These are phyloP conservation scores for Massarina eburnea DNA, from an alignment of 2,329 filamentous ascomycete species.

Conservation along the genomic window DNA sequence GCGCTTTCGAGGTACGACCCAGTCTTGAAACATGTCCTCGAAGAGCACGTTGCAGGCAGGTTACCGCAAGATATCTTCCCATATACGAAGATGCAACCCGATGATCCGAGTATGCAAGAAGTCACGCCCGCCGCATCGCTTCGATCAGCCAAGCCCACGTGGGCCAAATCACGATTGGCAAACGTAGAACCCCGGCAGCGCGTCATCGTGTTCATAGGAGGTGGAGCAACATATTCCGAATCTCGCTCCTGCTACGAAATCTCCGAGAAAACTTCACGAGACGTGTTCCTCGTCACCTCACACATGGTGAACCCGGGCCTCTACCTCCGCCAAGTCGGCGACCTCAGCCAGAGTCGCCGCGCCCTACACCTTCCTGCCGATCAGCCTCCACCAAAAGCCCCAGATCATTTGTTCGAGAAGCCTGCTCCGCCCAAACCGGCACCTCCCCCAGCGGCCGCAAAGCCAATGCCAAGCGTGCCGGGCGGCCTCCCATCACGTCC, in stretches of 20 bases:
- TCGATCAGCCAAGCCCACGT: constrained; percentile 88
- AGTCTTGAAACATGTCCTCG: constrained; percentile 78
- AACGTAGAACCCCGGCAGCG: constrained; percentile 82
- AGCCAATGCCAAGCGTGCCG: constrained; percentile 22
- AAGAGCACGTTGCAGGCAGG: constrained; percentile 57
- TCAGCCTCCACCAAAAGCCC: constrained; percentile 76
- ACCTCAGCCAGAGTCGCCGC: constrained; percentile 74
- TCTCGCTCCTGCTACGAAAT: constrained; percentile 86
- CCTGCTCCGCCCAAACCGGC: constrained; percentile 59
- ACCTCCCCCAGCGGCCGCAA: constrained; percentile 51
- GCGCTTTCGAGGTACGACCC: constrained; percentile 87
- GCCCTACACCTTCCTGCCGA: constrained; percentile 80
- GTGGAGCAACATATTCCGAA: constrained; percentile 92
- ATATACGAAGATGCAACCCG: constrained; percentile 58
- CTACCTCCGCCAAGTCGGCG: constrained; percentile 79
- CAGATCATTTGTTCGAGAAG: constrained; percentile 81
- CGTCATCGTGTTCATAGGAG: constrained; percentile 91
- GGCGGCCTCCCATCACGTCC: constrained; percentile 35
- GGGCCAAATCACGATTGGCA: constrained; percentile 80
- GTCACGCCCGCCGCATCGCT: constrained; percentile 66
- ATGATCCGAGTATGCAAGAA: constrained; percentile 61
- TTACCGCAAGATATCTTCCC: constrained; percentile 50
- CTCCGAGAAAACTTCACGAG: constrained; percentile 69
- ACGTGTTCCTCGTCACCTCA: constrained; percentile 84
- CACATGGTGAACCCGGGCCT: constrained; percentile 89